Evolutionary conservation across 1,139 yeast genomes (phyloP).

Genomic region (Meyerozyma smithsonii): DNA sequence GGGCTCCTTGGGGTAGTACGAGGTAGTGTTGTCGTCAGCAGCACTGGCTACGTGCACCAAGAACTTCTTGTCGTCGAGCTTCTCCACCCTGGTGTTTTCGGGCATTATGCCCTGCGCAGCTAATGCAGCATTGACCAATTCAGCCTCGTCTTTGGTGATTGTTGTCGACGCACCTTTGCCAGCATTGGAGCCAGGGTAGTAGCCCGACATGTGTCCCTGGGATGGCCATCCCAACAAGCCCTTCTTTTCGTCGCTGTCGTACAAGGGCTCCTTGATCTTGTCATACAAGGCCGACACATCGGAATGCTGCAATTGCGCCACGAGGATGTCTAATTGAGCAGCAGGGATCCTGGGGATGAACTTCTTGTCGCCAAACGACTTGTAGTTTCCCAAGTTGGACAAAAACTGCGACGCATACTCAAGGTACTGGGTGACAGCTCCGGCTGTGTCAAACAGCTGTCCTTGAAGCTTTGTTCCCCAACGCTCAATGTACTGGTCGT

Average conservation of each 20-base stretch:
- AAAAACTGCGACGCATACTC: slow-evolving; percentile 81
- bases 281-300: slow-evolving; percentile 36
- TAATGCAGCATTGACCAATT: slow-evolving; percentile 58
- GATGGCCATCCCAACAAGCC: slow-evolving; percentile 75
- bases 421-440: slow-evolving; percentile 45
- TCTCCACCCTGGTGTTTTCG: slow-evolving; percentile 74
- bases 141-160: slow-evolving; percentile 58
- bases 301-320: slow-evolving; percentile 36
- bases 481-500: slow-evolving; percentile 37
- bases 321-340: slow-evolving; percentile 40
- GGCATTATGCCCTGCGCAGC: slow-evolving; percentile 66
- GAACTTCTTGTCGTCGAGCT: slow-evolving; percentile 40
- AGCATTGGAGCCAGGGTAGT: slow-evolving; percentile 48
- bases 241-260: slow-evolving; percentile 37
- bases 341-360: slow-evolving; percentile 64
- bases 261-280: slow-evolving; percentile 45
- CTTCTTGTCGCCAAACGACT: slow-evolving; percentile 85
- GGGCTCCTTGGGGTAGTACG: slow-evolving; percentile 31
- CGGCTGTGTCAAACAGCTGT: slow-evolving; percentile 25
- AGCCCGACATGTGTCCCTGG: slow-evolving; percentile 68
- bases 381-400: slow-evolving; percentile 79
- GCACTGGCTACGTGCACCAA: slow-evolving; percentile 62
- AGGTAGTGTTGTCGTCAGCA: slow-evolving; percentile 36
- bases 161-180: slow-evolving; percentile 16
- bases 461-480: slow-evolving; percentile 12